These are phyloP conservation scores for Coniferiporia weirii DNA, from an alignment of 1,284 basidiomycete species.

Conservation along the genomic window DNA sequence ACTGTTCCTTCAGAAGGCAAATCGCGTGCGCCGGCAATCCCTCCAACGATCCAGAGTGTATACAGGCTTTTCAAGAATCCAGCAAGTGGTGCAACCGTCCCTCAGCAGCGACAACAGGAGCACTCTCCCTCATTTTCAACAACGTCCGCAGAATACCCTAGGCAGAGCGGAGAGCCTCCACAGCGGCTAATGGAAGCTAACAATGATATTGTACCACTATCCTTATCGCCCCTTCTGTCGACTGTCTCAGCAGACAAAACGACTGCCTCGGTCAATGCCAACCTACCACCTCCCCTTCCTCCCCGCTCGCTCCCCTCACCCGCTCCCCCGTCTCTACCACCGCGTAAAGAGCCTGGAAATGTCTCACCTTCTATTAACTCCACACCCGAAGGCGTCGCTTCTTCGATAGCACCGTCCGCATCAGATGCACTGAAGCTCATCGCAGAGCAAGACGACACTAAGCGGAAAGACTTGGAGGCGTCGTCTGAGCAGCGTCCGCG, in stretches of 20 bases:
- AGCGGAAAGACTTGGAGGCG: slow-evolving; percentile 25
- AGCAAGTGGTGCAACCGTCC: slow-evolving; percentile 23
- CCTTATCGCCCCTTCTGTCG: slow-evolving; percentile 13
- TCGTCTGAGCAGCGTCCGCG: slow-evolving; percentile 7
- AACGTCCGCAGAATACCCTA: slow-evolving; percentile 28
- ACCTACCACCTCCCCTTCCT: slow-evolving; percentile 50
- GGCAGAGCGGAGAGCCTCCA: slow-evolving; percentile 20
- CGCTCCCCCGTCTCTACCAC: slow-evolving; percentile 1
- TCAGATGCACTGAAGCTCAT: slow-evolving; percentile 53
- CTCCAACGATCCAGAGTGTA: slow-evolving; percentile 53
- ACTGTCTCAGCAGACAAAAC: slow-evolving; percentile 6
- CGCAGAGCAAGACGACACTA: slow-evolving; percentile 40
- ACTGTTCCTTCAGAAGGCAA: slow-evolving; percentile 36
- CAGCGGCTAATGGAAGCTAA: slow-evolving; percentile 6
- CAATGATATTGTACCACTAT: slow-evolving; percentile 16
- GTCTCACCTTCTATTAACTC: not conserved
- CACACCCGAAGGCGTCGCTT: not conserved
- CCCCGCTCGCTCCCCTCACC: slow-evolving; percentile 33
- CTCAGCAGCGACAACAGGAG: slow-evolving; percentile 25
- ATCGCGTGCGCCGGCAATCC: slow-evolving; percentile 32
- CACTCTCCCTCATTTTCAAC: slow-evolving; percentile 24
- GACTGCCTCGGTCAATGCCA: slow-evolving; percentile 26
- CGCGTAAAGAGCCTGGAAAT: not conserved
- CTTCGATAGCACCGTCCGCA: slow-evolving; percentile 33
- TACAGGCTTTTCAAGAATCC: slow-evolving; percentile 66